Percentiles rank a stretch among this genome's conserved stretches.
Conservation (phyloP, 2,329 filamentous ascomycete genomes). For the Cladophialophora carrionii region DNA sequence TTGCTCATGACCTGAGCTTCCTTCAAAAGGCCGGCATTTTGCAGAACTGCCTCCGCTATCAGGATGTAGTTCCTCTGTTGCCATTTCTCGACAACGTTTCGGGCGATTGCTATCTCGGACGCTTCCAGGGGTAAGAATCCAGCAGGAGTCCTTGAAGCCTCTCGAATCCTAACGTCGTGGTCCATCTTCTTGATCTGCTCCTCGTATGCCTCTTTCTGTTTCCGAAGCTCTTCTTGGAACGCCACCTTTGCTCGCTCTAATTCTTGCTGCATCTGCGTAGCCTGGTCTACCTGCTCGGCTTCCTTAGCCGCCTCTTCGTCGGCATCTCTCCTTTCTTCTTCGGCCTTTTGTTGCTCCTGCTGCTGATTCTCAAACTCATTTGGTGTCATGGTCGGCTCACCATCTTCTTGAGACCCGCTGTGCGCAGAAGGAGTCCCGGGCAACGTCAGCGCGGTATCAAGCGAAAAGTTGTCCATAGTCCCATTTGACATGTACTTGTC, state of each 20-base stretch:
- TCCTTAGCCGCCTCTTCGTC: conserved; percentile 68
- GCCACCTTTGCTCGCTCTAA: conserved; percentile 78
- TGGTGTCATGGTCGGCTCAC: conserved; percentile 64
- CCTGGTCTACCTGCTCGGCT: conserved; percentile 80
- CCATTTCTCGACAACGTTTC: conserved; percentile 72
- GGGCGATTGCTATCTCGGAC: conserved; percentile 72
- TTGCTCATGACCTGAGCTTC: conserved; percentile 98
- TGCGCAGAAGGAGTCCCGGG: conserved; percentile 81
- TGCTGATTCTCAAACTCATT: conserved; percentile 85
- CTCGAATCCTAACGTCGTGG: conserved; percentile 56
- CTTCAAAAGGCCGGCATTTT: conserved; percentile 84
- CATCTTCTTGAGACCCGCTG: conserved; percentile 54
- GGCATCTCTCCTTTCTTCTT: conserved; percentile 74
- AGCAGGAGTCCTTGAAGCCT: conserved; percentile 44
- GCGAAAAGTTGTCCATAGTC: conserved; percentile 91
- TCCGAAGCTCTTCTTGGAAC: conserved; percentile 82
- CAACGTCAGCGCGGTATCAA: conserved; percentile 92
- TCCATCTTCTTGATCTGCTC: conserved; percentile 78
- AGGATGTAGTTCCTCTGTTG: conserved; percentile 81
- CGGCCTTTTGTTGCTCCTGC: conserved; percentile 79
- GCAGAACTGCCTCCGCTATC: conserved; percentile 89
- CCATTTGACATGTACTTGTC: conserved; percentile 97
- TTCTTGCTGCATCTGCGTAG: conserved; percentile 75
- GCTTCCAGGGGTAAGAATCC: conserved; percentile 63
- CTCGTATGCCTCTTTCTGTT: conserved; percentile 83